Evolutionary conservation across 2,329 filamentous ascomycete species (phyloP).

Genomic region (Alternaria brassicae): DNA sequence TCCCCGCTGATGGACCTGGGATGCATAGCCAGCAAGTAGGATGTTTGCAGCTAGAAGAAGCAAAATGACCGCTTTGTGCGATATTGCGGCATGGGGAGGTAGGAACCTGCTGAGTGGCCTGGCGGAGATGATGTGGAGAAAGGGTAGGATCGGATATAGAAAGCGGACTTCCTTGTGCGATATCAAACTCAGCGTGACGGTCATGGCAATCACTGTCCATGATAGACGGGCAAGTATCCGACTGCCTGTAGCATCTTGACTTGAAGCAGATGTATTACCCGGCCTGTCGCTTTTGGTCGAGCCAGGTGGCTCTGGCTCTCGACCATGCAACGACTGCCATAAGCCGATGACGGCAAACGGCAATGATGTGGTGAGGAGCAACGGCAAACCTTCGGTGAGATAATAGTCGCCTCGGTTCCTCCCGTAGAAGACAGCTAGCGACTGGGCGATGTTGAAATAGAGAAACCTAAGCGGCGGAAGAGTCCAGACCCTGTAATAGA

Average conservation of each 20-base stretch:
- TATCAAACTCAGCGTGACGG: constrained; percentile 75
- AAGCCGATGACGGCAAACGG: constrained; percentile 76
- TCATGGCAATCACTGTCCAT: constrained; percentile 62
- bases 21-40: constrained; percentile 74
- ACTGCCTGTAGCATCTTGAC: constrained; percentile 13
- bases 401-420: constrained; percentile 93
- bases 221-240: constrained; percentile 39
- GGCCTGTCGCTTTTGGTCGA: background rate
- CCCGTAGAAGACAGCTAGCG: constrained; percentile 91
- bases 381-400: constrained; percentile 83
- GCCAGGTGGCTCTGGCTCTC: constrained; percentile 28
- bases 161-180: constrained; percentile 98
- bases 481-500: constrained; percentile 85
- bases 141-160: constrained; percentile 88
- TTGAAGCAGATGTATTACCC: background rate
- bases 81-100: constrained; percentile 34
- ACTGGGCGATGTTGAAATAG: constrained; percentile 88
- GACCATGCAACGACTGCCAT: constrained; percentile 52
- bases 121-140: constrained; percentile 82
- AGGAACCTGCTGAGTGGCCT: constrained; percentile 72
- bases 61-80: constrained; percentile 61
- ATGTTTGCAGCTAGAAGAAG: constrained; percentile 70
- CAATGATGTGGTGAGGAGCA: constrained; percentile 82
- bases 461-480: constrained; percentile 88
- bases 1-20: constrained; percentile 77